Base-by-base conservation (phyloP, 768 basidiomycete genomes). In the Lyophyllum decastes region DNA sequence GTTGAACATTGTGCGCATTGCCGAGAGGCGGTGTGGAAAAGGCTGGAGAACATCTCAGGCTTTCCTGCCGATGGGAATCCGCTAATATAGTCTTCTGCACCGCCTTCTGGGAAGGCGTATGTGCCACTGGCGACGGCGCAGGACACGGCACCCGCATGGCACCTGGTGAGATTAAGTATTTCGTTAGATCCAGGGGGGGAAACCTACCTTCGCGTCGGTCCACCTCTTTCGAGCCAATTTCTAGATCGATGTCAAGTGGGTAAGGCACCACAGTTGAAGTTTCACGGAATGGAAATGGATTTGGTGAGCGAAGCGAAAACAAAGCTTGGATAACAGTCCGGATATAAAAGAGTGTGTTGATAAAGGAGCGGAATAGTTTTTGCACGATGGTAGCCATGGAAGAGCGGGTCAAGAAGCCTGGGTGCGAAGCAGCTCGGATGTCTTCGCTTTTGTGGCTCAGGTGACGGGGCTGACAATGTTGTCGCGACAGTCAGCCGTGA, bases 271-370 rank as follows among this genome's bases (percentile, higher is more conserved):
- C 47, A 2, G 47, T 61, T 33, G 61, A 57, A 24, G 60, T 59
- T 54, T 58, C 60, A 16, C 52, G 41, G 46, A 54, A 59, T 8
- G 58, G 63, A 22, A 56, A 61, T 27, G 43, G 49, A 5, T 25
- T 49, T 9, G 63, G 50, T 16, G 61, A 59, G 40, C 63, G 58
- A 24, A 64, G 35, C 10, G 58, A 60, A 21, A 62, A 25, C 30
- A 64, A 48, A 56, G 63, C 63, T 56, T 58, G 48, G 24, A 64
- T 55, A 55, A 62, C 52, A 45, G 63, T 62, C 63, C 63, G 62
- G 26, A 64, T 24, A 59, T 64, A 62, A 64, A 62, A 58, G 63
- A 64, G 53, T 24, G 63, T 62, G 51, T 49, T 56, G 49, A 50
- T 45, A 55, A 64, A 62, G 24, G 63, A 64, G 54, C 44, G 63